Evolutionary conservation across 257 asterid genomes (phyloP).

Genomic region (Solanum lignicaule): DNA sequence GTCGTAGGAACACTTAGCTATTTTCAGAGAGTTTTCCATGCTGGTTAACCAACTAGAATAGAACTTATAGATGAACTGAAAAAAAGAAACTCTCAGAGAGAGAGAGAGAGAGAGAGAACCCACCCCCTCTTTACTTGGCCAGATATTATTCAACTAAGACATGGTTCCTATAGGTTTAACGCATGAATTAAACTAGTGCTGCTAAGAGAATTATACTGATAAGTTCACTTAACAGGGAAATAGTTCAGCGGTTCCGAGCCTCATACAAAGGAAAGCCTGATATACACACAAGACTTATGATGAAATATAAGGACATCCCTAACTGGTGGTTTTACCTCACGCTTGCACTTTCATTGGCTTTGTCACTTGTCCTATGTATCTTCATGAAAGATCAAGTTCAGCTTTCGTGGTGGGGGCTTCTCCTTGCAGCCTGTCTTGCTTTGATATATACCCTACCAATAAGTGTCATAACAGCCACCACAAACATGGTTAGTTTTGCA

Average conservation of each 20-base stretch:
- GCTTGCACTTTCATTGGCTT: slow-evolving; percentile 28
- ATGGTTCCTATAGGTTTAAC: background rate
- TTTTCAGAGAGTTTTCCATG: background rate
- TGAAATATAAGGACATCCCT: slow-evolving; percentile 51
- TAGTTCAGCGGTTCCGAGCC: slow-evolving; percentile 14
- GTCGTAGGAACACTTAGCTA: background rate
- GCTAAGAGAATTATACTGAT: background rate
- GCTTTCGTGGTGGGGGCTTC: slow-evolving; percentile 80
- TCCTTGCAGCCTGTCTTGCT: slow-evolving; percentile 34
- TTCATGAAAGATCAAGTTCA: slow-evolving; percentile 57
- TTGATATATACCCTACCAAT: slow-evolving; percentile 55
- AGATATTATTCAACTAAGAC: background rate
- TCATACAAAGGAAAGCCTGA: slow-evolving; percentile 37
- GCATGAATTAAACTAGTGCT: background rate
- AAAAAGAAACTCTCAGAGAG: background rate
- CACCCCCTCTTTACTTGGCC: background rate
- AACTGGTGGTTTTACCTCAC: slow-evolving; percentile 54
- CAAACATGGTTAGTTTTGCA: slow-evolving; percentile 40
- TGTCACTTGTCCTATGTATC: slow-evolving; percentile 41
- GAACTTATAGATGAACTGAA: background rate
- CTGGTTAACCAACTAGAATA: background rate
- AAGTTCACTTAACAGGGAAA: slow-evolving; percentile 31
- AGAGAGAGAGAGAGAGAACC: background rate
- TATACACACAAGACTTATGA: slow-evolving; percentile 66
- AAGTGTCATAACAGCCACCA: slow-evolving; percentile 67